Base-by-base conservation (phyloP, 768 basidiomycete species). In the Paxillus ammoniavirescens region DNA sequence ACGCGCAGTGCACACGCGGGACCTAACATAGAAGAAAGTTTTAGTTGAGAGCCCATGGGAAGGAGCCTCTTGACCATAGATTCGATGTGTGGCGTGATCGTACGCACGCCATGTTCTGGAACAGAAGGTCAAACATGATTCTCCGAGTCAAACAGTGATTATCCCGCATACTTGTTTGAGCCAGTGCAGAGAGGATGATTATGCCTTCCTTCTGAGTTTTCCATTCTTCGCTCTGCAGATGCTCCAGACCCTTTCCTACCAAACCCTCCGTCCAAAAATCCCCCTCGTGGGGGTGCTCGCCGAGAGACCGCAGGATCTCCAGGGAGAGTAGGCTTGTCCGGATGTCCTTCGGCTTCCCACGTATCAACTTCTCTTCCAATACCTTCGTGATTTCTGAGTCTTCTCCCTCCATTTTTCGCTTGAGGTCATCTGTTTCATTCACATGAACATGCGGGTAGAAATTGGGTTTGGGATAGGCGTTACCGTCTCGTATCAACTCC, bases 51-150 rank as follows among this genome's bases (percentile, higher is more conserved):
- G n/a, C n/a, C n/a, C n/a, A n/a, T n/a, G 1, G 37, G 48, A 42
- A 43, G 49, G 13, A 58, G 14, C 49, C 52, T 58, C 0, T 15
- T 31, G 12, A 60, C 44, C 12, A 60, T 54, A 2, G 42, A 21
- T 14, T 1, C 10, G n/a, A 60, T 7, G 30, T 13, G 36, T 8
- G 12, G 28, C 35, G 28, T 7, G 36, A 60, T 58, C 5, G 43
- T n/a, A n/a, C n/a, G n/a, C n/a, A n/a, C n/a, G n/a, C n/a, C n/a
- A n/a, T n/a, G n/a, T n/a, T n/a, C n/a, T n/a, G n/a, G n/a, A n/a
- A n/a, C n/a, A n/a, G n/a, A n/a, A n/a, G n/a, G n/a, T n/a, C n/a
- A n/a, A n/a, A n/a, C n/a, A n/a, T n/a, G n/a, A n/a, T n/a, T n/a
- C n/a, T n/a, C n/a, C n/a, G n/a, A n/a, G n/a, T n/a, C n/a, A n/a